Percentiles rank a stretch among this genome's conserved stretches.
Conservation (phyloP, 257 asterid species). For the Echium plantagineum region DNA sequence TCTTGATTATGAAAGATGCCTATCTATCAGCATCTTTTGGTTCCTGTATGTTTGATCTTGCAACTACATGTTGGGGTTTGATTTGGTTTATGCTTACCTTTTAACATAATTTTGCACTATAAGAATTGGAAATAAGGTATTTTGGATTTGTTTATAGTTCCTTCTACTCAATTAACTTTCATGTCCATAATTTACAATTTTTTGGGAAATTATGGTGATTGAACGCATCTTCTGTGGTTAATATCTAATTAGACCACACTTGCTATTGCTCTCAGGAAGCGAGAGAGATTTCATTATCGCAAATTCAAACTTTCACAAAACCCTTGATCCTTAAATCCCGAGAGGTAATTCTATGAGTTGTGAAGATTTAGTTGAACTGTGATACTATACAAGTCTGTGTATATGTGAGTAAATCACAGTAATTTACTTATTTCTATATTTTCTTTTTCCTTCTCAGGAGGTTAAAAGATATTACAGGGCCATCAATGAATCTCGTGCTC, state of each 20-base stretch:
- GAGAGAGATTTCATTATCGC: slow-evolving; percentile 69
- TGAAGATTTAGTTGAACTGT: neutral
- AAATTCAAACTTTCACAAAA: slow-evolving; percentile 53
- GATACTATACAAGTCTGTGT: neutral
- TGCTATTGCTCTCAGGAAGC: slow-evolving; percentile 44
- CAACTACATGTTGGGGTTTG: no score
- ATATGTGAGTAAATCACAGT: neutral
- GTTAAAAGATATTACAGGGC: slow-evolving; percentile 88
- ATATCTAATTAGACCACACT: neutral
- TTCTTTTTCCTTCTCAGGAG: slow-evolving; percentile 42
- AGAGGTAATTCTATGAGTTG: slow-evolving; percentile 45
- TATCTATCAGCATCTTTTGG: no score
- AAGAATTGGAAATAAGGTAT: no score
- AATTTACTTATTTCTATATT: slow-evolving; percentile 3
- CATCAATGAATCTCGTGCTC: slow-evolving; percentile 87
- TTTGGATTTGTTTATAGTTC: no score
- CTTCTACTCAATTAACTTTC: neutral
- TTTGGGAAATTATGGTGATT: neutral
- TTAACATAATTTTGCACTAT: no score
- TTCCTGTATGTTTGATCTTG: no score
- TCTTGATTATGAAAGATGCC: no score
- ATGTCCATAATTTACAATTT: neutral
- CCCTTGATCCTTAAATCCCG: slow-evolving; percentile 64
- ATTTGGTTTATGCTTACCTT: no score
- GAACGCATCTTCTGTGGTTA: neutral